These are phyloP conservation scores for Mangifera indica DNA, from an alignment of 345 rosid genomes.

Conservation along the genomic window DNA sequence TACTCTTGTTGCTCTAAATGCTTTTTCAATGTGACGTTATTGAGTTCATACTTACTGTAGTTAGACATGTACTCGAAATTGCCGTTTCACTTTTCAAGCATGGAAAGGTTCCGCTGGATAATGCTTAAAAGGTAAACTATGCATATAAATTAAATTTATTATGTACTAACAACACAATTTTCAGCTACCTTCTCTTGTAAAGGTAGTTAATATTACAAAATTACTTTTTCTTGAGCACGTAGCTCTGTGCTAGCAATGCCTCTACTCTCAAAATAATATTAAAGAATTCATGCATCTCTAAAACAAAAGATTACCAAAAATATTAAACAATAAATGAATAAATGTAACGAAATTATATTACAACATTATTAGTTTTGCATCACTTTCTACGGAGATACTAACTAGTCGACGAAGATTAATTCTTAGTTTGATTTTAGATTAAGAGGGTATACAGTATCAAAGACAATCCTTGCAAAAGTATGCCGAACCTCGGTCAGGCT, in stretches of 20 bases:
- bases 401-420: not conserved
- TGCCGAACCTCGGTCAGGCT: slow-evolving; percentile 51
- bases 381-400: not conserved
- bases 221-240: no score
- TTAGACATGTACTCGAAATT: not conserved
- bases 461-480: slow-evolving; percentile 79
- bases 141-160: no score
- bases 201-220: no score
- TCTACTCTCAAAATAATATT: no score
- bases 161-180: no score
- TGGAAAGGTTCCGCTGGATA: not conserved
- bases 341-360: not conserved
- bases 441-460: slow-evolving; percentile 74
- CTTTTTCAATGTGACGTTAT: not conserved
- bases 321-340: slow-evolving; percentile 11
- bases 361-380: not conserved
- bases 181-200: no score
- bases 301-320: not conserved
- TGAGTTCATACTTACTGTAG: not conserved
- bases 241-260: no score
- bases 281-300: not conserved
- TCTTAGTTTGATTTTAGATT: slow-evolving; percentile 12
- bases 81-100: not conserved
- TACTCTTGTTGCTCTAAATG: not conserved
- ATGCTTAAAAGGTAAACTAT: no score